These are phyloP conservation scores for Strigomonas oncopelti DNA, from an alignment of 208 protist species.

Conservation along the genomic window DNA sequence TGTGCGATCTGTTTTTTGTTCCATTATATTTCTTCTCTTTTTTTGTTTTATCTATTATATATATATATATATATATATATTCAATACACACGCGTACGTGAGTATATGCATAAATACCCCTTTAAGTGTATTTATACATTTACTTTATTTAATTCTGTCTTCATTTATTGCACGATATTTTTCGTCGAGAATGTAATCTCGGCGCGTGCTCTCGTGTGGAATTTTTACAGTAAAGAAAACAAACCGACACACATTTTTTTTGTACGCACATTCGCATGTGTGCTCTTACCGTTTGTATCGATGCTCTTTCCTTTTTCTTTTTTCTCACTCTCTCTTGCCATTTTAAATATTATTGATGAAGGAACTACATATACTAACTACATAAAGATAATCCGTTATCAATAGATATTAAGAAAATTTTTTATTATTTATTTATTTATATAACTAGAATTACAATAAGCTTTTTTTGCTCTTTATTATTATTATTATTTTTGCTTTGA, in stretches of 20 bases:
- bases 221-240: not conserved
- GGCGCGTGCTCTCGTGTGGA: too few relatives aligned
- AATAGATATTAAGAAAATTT: not conserved
- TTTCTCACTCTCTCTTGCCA: not conserved
- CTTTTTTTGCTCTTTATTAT: not conserved
- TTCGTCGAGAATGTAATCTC: too few relatives aligned
- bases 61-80: not conserved
- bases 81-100: too few relatives aligned
- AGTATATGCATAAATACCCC: too few relatives aligned
- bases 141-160: not conserved
- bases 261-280: not conserved
- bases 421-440: not conserved
- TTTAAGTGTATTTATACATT: not conserved
- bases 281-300: too few relatives aligned
- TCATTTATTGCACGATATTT: too few relatives aligned
- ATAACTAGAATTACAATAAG: not conserved
- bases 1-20: not conserved
- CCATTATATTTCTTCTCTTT: too few relatives aligned
- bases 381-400: slow-evolving; percentile 11
- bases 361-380: slow-evolving; percentile 9
- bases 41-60: not conserved
- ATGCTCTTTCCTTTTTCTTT: too few relatives aligned
- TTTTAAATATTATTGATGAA: not conserved
- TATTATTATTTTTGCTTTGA: not conserved
- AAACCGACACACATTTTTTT: not conserved